Evolutionary conservation across 2,329 filamentous ascomycete species (phyloP), one percentile per base, ranked within the genome.

Genomic region (Aspergillus ochraceoroseus): DNA sequence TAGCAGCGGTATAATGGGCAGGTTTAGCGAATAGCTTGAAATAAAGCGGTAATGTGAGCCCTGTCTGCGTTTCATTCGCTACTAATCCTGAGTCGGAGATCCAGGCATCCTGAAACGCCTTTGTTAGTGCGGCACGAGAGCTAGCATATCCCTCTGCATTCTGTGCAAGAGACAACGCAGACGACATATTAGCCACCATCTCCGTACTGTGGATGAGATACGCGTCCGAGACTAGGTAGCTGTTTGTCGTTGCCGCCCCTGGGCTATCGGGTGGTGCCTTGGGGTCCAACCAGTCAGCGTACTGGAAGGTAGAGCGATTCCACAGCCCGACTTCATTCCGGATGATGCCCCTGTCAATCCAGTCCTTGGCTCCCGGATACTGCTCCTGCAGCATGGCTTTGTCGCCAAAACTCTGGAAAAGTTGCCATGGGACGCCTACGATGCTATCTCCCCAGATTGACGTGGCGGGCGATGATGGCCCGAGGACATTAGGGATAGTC

Each of bases 221-320:
- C 1, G 59, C 57, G 28, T 66, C 59, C 5, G 46, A 9, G 7
- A 66, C 64, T 9, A 66, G 53, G 17, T 49, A 43, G 11, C 49
- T 44, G 41, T 59, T 47, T 9, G 61, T 61, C 5, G 52, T 55
- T 7, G 53, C 58, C 12, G 50, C 42, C 0, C 56, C 59, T 2
- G 63, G 57, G 3, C 53, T 47, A 7, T 59, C 54, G 5, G 57
- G 38, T 2, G 61, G 63, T 1, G 64, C 57, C 7, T 50, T 49
- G 1, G 63, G 65, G 38, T 68, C 64, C 0, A 67, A 47, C 64
- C 64, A 68, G 49, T 67, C 64, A 3, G 49, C 61, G 6, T 57
- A 57, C 41, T 67, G 61, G 47, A 56, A 43, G 8, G 30, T 31
- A 6, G 40, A 36, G 0, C 44, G 18, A 27, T 47, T 38, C 44